These are phyloP conservation scores for Oryza punctata DNA, from an alignment of 176 grass and related monocot species.

Conservation along the genomic window DNA sequence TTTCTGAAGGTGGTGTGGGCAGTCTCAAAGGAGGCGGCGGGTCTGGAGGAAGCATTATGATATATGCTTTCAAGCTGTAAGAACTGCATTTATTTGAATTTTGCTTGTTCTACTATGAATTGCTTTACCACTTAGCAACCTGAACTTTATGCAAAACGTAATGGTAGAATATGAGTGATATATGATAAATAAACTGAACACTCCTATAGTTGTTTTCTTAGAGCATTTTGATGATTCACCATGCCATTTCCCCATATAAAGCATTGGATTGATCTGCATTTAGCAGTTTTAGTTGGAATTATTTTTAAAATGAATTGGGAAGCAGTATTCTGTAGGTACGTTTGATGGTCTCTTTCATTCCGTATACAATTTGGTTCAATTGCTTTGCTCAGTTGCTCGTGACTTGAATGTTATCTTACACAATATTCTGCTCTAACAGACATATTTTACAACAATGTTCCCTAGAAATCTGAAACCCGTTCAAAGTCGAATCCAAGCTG, in stretches of 20 bases:
- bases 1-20: constrained; percentile 84
- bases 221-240: background rate
- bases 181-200: constrained; percentile 1
- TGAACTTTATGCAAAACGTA: background rate
- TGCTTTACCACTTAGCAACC: constrained; percentile 1
- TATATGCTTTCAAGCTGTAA: constrained; percentile 94
- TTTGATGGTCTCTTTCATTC: background rate
- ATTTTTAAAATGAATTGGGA: constrained; percentile 4
- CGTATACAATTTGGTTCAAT: background rate
- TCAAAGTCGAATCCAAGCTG: background rate
- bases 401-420: background rate
- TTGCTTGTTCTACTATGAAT: constrained; percentile 21
- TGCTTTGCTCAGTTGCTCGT: background rate
- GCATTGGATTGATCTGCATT: background rate
- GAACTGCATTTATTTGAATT: constrained; percentile 28
- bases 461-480: background rate
- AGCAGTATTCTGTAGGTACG: background rate
- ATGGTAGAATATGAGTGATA: background rate
- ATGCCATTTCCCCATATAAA: background rate
- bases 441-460: background rate
- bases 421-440: background rate
- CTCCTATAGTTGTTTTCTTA: constrained; percentile 2
- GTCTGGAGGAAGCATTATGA: constrained; percentile 92
- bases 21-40: constrained; percentile 72
- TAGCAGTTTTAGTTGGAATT: background rate